These are phyloP conservation scores for Fusarium brachygibbosum DNA, from an alignment of 2,329 filamentous ascomycete genomes.

Conservation along the genomic window DNA sequence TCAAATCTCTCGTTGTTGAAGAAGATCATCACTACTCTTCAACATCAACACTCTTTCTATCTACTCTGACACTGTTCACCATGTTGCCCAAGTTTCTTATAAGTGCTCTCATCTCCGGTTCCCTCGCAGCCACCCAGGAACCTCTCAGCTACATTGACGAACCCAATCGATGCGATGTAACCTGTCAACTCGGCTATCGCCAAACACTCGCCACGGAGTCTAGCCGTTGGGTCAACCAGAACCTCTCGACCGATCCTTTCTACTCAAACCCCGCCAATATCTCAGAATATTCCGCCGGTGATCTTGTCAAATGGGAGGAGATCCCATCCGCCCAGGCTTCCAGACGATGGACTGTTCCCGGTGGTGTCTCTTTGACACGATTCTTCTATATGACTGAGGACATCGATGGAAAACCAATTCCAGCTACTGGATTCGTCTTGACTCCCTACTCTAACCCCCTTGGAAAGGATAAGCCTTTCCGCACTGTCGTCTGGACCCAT, in stretches of 20 bases:
- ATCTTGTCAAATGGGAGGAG: constrained; percentile 29
- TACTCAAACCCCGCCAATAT: constrained; percentile 24
- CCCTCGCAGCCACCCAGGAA: background rate
- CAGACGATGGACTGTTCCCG: constrained; percentile 18
- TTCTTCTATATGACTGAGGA: constrained; percentile 28
- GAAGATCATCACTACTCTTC: background rate
- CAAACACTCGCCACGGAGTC: background rate
- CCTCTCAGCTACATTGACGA: constrained; percentile 2
- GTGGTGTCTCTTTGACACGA: constrained; percentile 5
- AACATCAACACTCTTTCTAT: background rate
- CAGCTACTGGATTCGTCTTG: constrained; percentile 14
- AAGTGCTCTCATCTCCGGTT: background rate
- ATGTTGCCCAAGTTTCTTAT: constrained; percentile 10
- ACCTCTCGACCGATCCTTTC: constrained; percentile 2
- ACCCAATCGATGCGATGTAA: constrained; percentile 14
- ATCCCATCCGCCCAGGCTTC: constrained; percentile 1
- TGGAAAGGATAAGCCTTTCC: constrained; percentile 20
- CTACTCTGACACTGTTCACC: background rate
- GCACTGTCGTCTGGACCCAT: constrained; percentile 26
- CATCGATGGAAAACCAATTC: constrained; percentile 20
- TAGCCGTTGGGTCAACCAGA: constrained; percentile 14
- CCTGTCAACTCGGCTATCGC: constrained; percentile 18
- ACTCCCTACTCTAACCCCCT: constrained; percentile 24
- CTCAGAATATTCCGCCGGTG: background rate
- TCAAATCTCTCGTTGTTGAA: background rate